phyloP scores from a whole-genome alignment of 2,329 filamentous ascomycete species.

The Bimuria novae-zelandiae region DNA sequence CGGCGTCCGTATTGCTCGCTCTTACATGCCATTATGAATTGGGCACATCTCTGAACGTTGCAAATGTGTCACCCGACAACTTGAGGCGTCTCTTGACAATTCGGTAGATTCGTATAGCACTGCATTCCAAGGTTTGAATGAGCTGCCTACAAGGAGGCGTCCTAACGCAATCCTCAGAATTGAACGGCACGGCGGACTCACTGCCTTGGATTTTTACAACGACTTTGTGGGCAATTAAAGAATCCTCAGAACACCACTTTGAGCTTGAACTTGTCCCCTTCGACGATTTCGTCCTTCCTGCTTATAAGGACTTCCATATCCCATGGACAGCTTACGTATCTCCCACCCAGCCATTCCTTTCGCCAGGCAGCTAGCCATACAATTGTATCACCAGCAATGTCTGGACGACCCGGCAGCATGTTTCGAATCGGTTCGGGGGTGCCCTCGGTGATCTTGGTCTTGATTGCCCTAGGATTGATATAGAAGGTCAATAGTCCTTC shows the following conservation, averaged over 20 bases:
- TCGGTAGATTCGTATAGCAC: no score
- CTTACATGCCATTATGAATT: no score
- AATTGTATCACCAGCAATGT: not conserved
- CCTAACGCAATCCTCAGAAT: no score
- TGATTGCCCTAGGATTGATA: not conserved
- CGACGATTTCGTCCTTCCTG: not conserved
- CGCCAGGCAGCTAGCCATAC: not conserved
- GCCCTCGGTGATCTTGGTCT: not conserved
- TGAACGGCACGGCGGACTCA: no score
- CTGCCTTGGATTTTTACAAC: no score
- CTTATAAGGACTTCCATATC: not conserved
- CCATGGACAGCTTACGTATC: not conserved
- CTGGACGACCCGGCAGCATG: not conserved
- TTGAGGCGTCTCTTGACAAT: not conserved
- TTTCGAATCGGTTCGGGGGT: not conserved
- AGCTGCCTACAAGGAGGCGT: no score
- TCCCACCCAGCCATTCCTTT: not conserved
- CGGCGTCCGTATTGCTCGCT: constrained; percentile 3
- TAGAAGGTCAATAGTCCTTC: not conserved
- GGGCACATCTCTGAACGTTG: no score
- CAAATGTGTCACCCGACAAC: not conserved
- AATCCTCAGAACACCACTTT: no score
- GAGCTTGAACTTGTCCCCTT: not conserved
- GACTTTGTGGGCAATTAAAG: no score
- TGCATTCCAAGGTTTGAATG: no score